Evolutionary conservation across 2,329 filamentous ascomycete species (phyloP), one percentile per base, ranked within the genome.

Genomic region (Colletotrichum musicola): DNA sequence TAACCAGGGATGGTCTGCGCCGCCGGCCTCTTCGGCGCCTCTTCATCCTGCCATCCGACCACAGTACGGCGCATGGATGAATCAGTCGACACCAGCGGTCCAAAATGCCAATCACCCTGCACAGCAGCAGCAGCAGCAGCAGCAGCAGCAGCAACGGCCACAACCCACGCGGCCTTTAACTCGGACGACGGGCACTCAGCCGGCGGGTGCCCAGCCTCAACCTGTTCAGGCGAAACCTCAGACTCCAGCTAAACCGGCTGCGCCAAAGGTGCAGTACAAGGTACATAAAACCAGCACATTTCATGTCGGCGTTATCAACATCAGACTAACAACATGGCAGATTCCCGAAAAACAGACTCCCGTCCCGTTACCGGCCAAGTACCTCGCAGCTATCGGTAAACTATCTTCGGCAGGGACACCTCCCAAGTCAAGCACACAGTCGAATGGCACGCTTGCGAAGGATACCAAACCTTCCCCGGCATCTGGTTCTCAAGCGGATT

Each of bases 351-450:
- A 82, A 71, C 75, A 83, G 63, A 83, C 82, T 1, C 82, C 82
- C 3, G 82, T 84, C 5, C 82, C 82, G 12, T 71, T 84, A 10
- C 82, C 82, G 1, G 79, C 81, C 5, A 81, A 82, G 62, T 82
- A 81, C 59, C 71, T 82, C 55, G 80, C 81, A n/a, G 79, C 81
- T 9, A 81, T 82, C 74, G 76, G 73, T 57, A 77, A 79, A 10
- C 64, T 75, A 9, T 67, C 77, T 2, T 70, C 67, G 22, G 68
- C 73, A 7, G 49, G 74, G 13, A 53, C 72, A 6, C 51, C 74
- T 27, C 38, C 56, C 25, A 65, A 66, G 62, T 13, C 30, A 35
- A 57, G n/a, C 18, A 9, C 42, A 16, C 56, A 66, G 3, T 30
- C 61, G 22, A 22, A 14, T 2, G 62, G 44, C 9, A 2, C 55